These are phyloP conservation scores for Aspergillus japonicus DNA, from an alignment of 2,329 filamentous ascomycete genomes.

Conservation along the genomic window DNA sequence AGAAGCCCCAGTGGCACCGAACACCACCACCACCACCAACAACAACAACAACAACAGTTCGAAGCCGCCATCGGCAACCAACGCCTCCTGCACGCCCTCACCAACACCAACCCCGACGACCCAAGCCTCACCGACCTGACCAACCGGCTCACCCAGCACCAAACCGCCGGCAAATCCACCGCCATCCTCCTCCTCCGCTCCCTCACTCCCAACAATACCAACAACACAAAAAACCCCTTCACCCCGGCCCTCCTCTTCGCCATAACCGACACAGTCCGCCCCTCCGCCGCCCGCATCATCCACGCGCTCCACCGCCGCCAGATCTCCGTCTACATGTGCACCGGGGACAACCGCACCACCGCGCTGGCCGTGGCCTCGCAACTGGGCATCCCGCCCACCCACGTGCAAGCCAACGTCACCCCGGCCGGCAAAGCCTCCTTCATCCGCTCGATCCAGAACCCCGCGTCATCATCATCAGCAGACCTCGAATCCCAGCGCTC, in stretches of 20 bases:
- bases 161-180: constrained; percentile 45
- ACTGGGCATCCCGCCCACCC: constrained; percentile 69
- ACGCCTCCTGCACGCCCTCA: constrained; percentile 44
- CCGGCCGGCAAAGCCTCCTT: constrained; percentile 70
- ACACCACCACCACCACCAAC: too few relatives aligned
- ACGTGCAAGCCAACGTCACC: constrained; percentile 84
- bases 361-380: constrained; percentile 73
- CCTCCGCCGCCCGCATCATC: constrained; percentile 67
- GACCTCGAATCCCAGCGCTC: constrained; percentile 13
- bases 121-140: constrained; percentile 30
- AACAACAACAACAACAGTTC: constrained; percentile 30
- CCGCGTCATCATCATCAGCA: background rate
- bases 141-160: constrained; percentile 38
- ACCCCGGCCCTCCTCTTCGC: constrained; percentile 66
- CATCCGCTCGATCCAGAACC: constrained; percentile 38
- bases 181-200: constrained; percentile 42
- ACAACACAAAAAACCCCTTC: constrained; percentile 22
- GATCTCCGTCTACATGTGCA: constrained; percentile 85
- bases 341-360: constrained; percentile 84
- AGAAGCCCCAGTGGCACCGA: constrained; percentile 11
- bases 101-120: constrained; percentile 30
- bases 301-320: constrained; percentile 62
- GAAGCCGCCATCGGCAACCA: constrained; percentile 60
- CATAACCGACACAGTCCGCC: constrained; percentile 76
- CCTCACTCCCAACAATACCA: background rate